A percentile compares a stretch with the other conserved stretches of the same genome.
Conservation (phyloP, 345 rosid genomes). For the Salix arbutifolia region DNA sequence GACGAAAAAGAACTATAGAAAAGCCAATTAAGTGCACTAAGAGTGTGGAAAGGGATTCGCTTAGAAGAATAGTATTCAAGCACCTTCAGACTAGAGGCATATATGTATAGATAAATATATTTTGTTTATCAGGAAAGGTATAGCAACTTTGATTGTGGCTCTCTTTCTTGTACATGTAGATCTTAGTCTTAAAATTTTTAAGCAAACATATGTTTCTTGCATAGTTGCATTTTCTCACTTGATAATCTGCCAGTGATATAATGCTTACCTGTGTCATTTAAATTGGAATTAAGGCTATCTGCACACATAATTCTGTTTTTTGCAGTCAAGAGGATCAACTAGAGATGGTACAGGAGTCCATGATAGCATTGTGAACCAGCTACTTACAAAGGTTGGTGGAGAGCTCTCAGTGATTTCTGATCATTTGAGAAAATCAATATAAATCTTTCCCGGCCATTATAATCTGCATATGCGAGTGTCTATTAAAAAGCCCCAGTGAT, state of each 20-base stretch:
- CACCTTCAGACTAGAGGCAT: neutral
- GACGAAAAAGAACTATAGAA: neutral
- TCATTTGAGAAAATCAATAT: neutral
- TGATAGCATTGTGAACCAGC: slow-evolving; percentile 97
- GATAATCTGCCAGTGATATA: neutral
- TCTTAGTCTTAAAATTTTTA: neutral
- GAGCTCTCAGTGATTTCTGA: slow-evolving; percentile 6
- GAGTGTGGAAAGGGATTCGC: neutral
- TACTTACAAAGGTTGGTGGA: slow-evolving; percentile 79
- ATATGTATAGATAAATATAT: neutral
- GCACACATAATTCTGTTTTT: slow-evolving; percentile 16
- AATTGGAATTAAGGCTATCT: slow-evolving; percentile 7
- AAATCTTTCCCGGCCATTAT: neutral
- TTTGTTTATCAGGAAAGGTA: neutral
- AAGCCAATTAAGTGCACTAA: neutral
- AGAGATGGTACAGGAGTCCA: slow-evolving; percentile 98
- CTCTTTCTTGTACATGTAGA: neutral
- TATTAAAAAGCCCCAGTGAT: neutral
- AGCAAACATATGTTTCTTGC: neutral
- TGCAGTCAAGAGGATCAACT: slow-evolving; percentile 95
- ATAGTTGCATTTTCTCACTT: neutral
- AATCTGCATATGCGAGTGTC: slow-evolving; percentile 6
- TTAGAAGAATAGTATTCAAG: neutral
- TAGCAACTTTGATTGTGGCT: neutral
- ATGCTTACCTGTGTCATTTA: neutral